Evolutionary conservation across 768 basidiomycete species (phyloP), one percentile per base, ranked within the genome.

Genomic region (Mycena rebaudengoi): DNA sequence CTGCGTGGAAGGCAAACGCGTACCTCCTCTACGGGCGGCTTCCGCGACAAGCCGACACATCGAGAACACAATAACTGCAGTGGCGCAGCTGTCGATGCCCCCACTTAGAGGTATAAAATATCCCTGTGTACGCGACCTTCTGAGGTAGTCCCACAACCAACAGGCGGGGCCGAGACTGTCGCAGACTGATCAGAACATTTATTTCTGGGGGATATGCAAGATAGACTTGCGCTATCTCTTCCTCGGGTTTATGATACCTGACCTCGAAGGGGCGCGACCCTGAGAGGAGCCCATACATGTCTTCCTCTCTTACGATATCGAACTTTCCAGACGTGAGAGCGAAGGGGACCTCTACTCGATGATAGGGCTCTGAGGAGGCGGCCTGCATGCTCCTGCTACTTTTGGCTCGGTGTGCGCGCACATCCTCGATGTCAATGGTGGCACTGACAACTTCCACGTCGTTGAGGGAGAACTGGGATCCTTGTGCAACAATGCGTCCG

Each of bases 71-170:
- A 99, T 99, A 44, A 94, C 88, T 1, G 98, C 92, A 3, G 98
- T 99, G 2, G 98, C 95, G 71, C 98, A 99, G 69, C 94, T 96
- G 75, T 99, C 98, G 58, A 99, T 95, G 16, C 98, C 98, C 10
- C 98, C 97, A 59, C 94, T 96, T 14, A 99, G 83, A 0, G 98
- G 97, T 21, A 99, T 79, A 71, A 99, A 99, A 78, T 96, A 99
- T 3, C 98, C 98, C 67, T 95, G 93, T 0, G 91, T 95, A 10
- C 94, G 84, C 6, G 97, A 99, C 43, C 98, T 88, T 35, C 98
- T 86, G 29, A 99, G 87, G 72, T 99, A 99, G 74, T 99, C 98
- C 98, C 98, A 99, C n/a, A 99, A 83, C 98, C 98, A 99, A 73
- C 98, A 99, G 16, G 97, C 98, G 7, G 98, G 98, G 5, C 98